Base-by-base conservation (phyloP, 257 asterid genomes). In the Phtheirospermum japonicum region DNA sequence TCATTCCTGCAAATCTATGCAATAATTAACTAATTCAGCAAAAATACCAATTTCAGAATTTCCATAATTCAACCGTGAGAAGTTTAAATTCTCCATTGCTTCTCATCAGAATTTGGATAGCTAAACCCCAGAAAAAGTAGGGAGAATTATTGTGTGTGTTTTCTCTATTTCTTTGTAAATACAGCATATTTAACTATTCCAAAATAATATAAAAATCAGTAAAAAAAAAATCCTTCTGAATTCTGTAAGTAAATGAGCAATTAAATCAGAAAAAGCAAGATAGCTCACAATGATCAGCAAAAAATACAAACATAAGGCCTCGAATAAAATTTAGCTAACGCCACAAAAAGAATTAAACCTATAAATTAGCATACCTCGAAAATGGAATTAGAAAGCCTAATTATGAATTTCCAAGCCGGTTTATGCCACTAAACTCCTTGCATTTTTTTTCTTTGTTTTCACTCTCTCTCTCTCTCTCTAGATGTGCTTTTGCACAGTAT, bases 311-410 rank as follows among this genome's bases (percentile, higher is more conserved):
- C 48, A 40, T 40, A 34, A 45, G 57, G 53, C 34, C 11, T 6
- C 23, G 12, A 56, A 69, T 0, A 57, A 20, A 66, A 16, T 49
- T 40, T 42, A 63, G 66, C 71, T 32, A 52, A 33, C 58, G 40
- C 59, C 18, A 5, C 13, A 32, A n/a, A 9, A 52, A 39, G n/a
- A 56, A 51, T 49, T 12, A 37, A 72, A 65, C 26, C 49, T 19
- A 54, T 56, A 65, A 50, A 28, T 52, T 32, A 70, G 46, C 60
- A 28, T 81, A 81, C 87, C 87, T 72, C 61, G 19, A 39, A 10
- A 54, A 63, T 16, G 59, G 16, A 55, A 66, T 12, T 33, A 8
- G 57, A 57, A 11, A 66, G 54, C 20, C 20, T 52, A 62, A 53
- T 57, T 56, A 13, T 9, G 71, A 43, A 18, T 34, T 48, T 34